Base-by-base conservation (phyloP, 2,329 filamentous ascomycete species). In the Xylariaceae sp. region DNA sequence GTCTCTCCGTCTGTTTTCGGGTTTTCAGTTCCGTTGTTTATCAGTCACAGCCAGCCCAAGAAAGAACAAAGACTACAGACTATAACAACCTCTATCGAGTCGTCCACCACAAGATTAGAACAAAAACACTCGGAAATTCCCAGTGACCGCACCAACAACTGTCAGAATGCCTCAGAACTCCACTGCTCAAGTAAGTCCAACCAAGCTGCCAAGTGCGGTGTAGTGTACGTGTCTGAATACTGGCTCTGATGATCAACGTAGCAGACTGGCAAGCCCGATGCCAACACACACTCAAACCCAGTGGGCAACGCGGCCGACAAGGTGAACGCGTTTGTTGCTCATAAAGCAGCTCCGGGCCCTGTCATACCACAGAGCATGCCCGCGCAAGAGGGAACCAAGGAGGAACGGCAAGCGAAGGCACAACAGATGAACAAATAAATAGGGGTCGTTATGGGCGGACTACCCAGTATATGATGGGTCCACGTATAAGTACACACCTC, bases 331-430 rank as follows among this genome's bases (percentile, higher is more conserved):
- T 76, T 81, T 64, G 72, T 75, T 50, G 73, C 79, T 34, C 75
- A 79, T 65, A 67, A 76, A 52, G 81, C 81, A 16, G 72, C 79
- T 48, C 83, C 81, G 12, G 83, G 83, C 32, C 83, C 83, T 15
- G 82, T 73, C 26, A 63, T 83, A 22, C 73, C 79, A 16, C 70
- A 81, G 58, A 74, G 78, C 56, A 77, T 83, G 72, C 76, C 76
- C 15, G 70, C 78, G 47, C 68, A 79, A 67, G 81, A 85, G 72
- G 83, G 81, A 15, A 82, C 79, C 54, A 87, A 86, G 71, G 85
- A 87, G 68, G 86, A 89, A 65, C 80, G 86, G 50, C 74, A 78
- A 64, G 83, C 79, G 12, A 84, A 81, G 68, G 84, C 83, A 56
- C 74, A 83, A 67, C 81, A 81, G 64, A 63, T 89, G 69, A 89